Conservation (phyloP, 352 stramenopile genomes). For the Globisporangium cylindrosporum region DNA sequence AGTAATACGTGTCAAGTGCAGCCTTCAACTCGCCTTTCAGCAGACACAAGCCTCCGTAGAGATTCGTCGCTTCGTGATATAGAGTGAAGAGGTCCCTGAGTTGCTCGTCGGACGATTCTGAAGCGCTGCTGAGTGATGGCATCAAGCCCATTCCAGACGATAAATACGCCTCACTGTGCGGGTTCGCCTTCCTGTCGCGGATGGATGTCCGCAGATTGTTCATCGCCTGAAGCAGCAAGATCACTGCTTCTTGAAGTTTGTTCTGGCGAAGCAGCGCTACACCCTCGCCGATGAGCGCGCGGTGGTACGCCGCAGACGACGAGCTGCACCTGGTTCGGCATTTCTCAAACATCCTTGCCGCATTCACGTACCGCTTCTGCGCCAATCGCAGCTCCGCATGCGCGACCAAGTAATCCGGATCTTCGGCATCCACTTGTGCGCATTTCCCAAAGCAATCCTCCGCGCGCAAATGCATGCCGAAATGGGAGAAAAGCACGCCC, state of each 20-base stretch:
- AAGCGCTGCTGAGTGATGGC: background rate
- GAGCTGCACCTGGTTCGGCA: constrained; percentile 27
- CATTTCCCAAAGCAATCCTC: constrained; percentile 44
- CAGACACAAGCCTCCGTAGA: constrained; percentile 47
- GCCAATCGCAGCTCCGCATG: constrained; percentile 45
- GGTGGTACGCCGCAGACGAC: constrained; percentile 30
- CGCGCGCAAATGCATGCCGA: constrained; percentile 51
- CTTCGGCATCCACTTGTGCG: constrained; percentile 24
- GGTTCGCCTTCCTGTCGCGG: background rate
- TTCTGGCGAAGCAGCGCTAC: constrained; percentile 34
- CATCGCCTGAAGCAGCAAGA: constrained; percentile 39
- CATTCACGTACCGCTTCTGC: constrained; percentile 35
- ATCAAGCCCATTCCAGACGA: background rate
- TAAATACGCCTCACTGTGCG: background rate
- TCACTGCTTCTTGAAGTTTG: constrained; percentile 38
- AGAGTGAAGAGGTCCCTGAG: constrained; percentile 24
- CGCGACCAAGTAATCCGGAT: constrained; percentile 47
- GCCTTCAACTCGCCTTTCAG: constrained; percentile 48
- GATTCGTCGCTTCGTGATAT: constrained; percentile 40
- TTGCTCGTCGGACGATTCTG: background rate
- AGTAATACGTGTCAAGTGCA: constrained; percentile 48
- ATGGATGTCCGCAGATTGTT: constrained; percentile 32
- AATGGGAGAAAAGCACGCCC: constrained; percentile 48
- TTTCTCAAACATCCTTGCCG: constrained; percentile 38
- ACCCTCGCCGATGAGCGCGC: constrained; percentile 46